phyloP scores from a whole-genome alignment of 495 filamentous ascomycete genomes.

The Hyaloscypha hepaticicola region DNA sequence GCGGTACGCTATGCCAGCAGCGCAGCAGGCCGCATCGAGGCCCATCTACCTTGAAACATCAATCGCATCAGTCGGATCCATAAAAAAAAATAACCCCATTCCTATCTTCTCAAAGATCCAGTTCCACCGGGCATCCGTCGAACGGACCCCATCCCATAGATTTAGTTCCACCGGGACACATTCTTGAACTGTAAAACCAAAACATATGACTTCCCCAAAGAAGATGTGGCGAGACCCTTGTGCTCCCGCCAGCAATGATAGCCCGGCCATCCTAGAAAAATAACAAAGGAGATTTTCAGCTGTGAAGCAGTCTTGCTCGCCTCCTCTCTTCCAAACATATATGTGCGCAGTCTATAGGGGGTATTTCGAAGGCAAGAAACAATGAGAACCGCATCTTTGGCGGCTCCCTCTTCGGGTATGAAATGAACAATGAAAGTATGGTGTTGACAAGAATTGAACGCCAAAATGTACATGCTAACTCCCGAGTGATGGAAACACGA shows the following conservation, averaged over 20 bases:
- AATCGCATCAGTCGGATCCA: conserved; percentile 8
- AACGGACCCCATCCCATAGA: neutral
- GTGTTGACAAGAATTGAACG: conserved; percentile 27
- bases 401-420: conserved; percentile 33
- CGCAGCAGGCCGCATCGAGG: conserved; percentile 2
- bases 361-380: conserved; percentile 41
- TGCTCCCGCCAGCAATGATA: neutral
- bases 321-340: conserved; percentile 25
- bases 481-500: conserved; percentile 32
- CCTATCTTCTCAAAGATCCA: neutral
- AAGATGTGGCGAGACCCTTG: neutral
- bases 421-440: conserved; percentile 29
- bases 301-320: conserved; percentile 29
- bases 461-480: conserved; percentile 33
- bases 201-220: neutral
- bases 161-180: neutral
- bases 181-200: conserved; percentile 8
- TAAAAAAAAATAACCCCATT: neutral
- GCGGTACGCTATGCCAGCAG: conserved; percentile 17
- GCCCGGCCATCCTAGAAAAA: neutral
- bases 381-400: conserved; percentile 29
- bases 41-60: neutral
- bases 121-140: neutral
- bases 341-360: conserved; percentile 40
- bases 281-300: conserved; percentile 27